A percentile compares a stretch with the other conserved stretches of the same genome.
These are phyloP conservation scores for Dictyophora rubrovolvata DNA, from an alignment of 768 basidiomycete species.

Conservation along the genomic window DNA sequence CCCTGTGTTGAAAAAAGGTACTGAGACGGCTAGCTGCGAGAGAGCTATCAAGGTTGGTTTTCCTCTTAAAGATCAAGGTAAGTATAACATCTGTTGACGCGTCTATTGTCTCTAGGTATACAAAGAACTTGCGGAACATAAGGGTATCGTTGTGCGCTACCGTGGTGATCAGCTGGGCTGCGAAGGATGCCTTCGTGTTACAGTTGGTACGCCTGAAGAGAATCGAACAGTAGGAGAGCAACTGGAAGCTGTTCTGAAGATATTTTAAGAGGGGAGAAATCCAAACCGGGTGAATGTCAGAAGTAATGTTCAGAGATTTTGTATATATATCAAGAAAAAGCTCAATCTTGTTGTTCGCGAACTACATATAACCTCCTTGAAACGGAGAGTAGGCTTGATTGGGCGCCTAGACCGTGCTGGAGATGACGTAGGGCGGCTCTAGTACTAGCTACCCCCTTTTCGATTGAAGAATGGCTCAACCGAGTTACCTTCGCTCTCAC, in stretches of 20 bases:
- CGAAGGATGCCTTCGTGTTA: slow-evolving; percentile 77
- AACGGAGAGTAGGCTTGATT: no score
- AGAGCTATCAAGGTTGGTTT: slow-evolving; percentile 33
- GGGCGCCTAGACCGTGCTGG: no score
- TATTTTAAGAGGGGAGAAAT: slow-evolving; percentile 14
- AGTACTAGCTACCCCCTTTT: no score
- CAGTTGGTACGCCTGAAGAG: slow-evolving; percentile 78
- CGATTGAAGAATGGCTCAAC: no score
- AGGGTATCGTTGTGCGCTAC: slow-evolving; percentile 84
- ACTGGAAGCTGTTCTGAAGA: slow-evolving; percentile 40
- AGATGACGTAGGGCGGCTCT: no score
- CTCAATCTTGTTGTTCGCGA: no score
- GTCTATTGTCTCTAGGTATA: slow-evolving; percentile 45
- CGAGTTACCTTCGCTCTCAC: no score
- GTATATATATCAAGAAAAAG: no score
- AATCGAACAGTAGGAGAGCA: slow-evolving; percentile 49
- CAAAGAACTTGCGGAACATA: slow-evolving; percentile 70
- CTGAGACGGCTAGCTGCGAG: slow-evolving; percentile 40
- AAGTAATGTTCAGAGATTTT: no score
- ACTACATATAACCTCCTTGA: no score
- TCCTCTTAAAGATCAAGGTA: not conserved
- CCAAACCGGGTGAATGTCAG: no score
- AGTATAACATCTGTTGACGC: slow-evolving; percentile 8
- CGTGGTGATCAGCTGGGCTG: slow-evolving; percentile 84
- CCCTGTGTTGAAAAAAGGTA: slow-evolving; percentile 49